Percentiles rank a stretch among this genome's conserved stretches.
phyloP scores from a whole-genome alignment of 352 stramenopile species.

The Globisporangium rhizosaccharum region DNA sequence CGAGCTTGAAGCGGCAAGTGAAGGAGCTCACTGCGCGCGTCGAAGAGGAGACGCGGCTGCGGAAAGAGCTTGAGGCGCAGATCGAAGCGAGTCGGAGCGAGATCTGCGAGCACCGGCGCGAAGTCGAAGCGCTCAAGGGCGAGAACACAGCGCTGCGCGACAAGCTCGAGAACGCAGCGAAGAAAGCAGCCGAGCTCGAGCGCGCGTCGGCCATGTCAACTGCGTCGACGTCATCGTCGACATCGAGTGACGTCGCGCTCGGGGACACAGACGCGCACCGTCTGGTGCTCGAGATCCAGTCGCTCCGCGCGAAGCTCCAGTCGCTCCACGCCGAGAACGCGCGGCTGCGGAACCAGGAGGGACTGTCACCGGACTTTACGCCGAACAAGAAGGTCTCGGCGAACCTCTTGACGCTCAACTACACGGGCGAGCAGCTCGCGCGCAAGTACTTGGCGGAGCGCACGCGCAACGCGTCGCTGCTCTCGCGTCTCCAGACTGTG shows the following conservation, averaged over 20 bases:
- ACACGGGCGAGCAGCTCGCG: conserved; percentile 60
- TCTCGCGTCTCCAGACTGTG: conserved; percentile 80
- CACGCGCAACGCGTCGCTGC: conserved; percentile 67
- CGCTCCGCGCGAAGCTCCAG: conserved; percentile 40
- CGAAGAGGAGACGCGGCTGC: conserved; percentile 28
- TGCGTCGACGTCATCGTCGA: conserved; percentile 20
- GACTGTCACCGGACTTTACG: conserved; percentile 19
- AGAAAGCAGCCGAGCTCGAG: conserved; percentile 42
- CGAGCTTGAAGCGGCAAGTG: conserved; percentile 42
- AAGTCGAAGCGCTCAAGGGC: conserved; percentile 46
- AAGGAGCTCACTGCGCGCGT: conserved; percentile 33
- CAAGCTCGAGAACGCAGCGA: conserved; percentile 43
- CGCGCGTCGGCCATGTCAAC: conserved; percentile 31
- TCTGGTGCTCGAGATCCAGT: conserved; percentile 46
- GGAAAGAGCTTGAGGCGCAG: conserved; percentile 32
- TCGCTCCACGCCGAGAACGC: conserved; percentile 56
- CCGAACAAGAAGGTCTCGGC: conserved; percentile 56
- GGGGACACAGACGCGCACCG: conserved; percentile 17
- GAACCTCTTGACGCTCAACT: conserved; percentile 63
- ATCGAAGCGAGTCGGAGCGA: conserved; percentile 43
- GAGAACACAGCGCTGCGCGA: conserved; percentile 44
- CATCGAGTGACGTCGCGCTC: conserved; percentile 8
- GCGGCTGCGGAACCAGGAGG: conserved; percentile 44
- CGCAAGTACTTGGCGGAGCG: conserved; percentile 87
- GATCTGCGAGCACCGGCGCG: conserved; percentile 43